Conservation (phyloP, 2,329 filamentous ascomycete species). For the Fusarium chlamydosporum region DNA sequence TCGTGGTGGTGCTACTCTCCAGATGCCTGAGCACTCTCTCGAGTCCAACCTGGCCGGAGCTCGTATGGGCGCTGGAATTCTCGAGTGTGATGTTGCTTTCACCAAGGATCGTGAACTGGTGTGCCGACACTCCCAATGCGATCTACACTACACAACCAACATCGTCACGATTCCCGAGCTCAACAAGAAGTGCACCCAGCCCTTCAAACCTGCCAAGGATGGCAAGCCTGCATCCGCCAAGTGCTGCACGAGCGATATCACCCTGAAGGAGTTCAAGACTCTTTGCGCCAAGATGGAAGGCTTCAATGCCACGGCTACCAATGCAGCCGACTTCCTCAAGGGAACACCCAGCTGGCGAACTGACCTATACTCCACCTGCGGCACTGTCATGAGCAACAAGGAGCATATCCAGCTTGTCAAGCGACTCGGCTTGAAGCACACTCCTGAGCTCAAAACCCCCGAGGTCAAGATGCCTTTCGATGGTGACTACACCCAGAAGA, state of each 20-base stretch:
- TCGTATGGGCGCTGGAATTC: constrained; percentile 76
- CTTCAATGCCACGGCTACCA: constrained; percentile 70
- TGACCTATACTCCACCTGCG: constrained; percentile 75
- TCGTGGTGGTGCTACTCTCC: constrained; percentile 72
- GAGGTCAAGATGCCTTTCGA: constrained; percentile 79
- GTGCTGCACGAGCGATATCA: constrained; percentile 81
- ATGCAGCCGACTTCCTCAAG: constrained; percentile 68
- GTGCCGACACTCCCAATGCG: constrained; percentile 76
- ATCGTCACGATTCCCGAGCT: constrained; percentile 73
- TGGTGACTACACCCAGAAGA: constrained; percentile 73
- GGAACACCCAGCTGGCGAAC: constrained; percentile 74
- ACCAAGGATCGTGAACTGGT: constrained; percentile 76
- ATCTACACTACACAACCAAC: constrained; percentile 77
- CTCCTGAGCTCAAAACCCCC: constrained; percentile 76
- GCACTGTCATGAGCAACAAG: constrained; percentile 71
- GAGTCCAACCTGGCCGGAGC: constrained; percentile 72
- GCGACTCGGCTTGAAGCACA: constrained; percentile 72
- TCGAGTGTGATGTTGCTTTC: constrained; percentile 78
- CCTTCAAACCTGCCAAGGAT: constrained; percentile 69
- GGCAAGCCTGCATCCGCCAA: constrained; percentile 69
- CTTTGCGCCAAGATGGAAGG: constrained; percentile 81
- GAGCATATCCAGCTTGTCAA: constrained; percentile 74
- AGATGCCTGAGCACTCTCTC: constrained; percentile 74
- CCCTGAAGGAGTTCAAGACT: constrained; percentile 74
- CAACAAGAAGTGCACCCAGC: constrained; percentile 73